Conservation (phyloP, 1,284 basidiomycete genomes). For the Takashimella koratensis region DNA sequence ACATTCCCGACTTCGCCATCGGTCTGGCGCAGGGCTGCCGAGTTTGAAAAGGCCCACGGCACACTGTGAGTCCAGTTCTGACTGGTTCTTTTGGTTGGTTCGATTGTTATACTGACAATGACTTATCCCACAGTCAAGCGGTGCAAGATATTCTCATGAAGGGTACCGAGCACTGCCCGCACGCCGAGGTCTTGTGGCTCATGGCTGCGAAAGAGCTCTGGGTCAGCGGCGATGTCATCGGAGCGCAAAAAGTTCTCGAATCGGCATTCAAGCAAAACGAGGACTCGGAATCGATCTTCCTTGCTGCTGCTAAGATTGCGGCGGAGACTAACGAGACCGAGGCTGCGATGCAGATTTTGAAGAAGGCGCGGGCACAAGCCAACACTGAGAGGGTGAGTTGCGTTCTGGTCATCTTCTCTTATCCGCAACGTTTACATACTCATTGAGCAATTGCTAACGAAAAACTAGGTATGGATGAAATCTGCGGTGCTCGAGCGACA, state of each 20-base stretch:
- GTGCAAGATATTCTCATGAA: slow-evolving; percentile 76
- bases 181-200: slow-evolving; percentile 93
- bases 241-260: slow-evolving; percentile 80
- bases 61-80: slow-evolving; percentile 56
- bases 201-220: slow-evolving; percentile 96
- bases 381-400: slow-evolving; percentile 76
- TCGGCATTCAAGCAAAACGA: slow-evolving; percentile 91
- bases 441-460: not conserved
- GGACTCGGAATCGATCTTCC: slow-evolving; percentile 94
- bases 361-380: slow-evolving; percentile 82
- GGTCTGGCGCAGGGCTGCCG: slow-evolving; percentile 86
- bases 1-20: slow-evolving; percentile 80
- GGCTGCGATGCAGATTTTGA: slow-evolving; percentile 79
- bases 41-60: slow-evolving; percentile 86
- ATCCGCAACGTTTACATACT: not conserved
- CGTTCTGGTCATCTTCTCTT: not conserved
- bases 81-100: not conserved
- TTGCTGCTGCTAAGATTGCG: slow-evolving; percentile 94
- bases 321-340: slow-evolving; percentile 85
- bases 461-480: slow-evolving; percentile 91
- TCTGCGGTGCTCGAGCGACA: slow-evolving; percentile 91
- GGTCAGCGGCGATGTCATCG: slow-evolving; percentile 79
- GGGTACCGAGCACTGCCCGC: slow-evolving; percentile 84
- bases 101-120: not conserved
- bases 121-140: slow-evolving; percentile 56